Percentiles rank a stretch among this genome's conserved stretches.
Conservation (phyloP, 108 stramenopile genomes). For the Chaetoceros tenuissimus region DNA sequence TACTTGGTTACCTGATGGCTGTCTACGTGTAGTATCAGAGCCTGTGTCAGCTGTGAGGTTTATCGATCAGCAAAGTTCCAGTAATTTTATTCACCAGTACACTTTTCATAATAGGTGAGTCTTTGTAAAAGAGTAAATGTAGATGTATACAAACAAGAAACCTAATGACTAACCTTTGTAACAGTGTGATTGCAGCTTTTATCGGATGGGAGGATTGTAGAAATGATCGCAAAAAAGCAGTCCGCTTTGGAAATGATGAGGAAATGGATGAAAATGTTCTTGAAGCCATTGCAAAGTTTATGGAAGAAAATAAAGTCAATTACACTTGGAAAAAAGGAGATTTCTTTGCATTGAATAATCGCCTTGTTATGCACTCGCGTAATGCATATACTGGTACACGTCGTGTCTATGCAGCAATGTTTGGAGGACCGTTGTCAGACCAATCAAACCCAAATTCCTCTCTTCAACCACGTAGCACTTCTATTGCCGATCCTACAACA, state of each 20-base stretch:
- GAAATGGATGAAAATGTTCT: slow-evolving; percentile 43
- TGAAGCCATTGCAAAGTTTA: slow-evolving; percentile 48
- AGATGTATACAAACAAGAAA: too few relatives aligned
- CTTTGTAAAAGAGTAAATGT: too few relatives aligned
- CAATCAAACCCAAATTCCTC: not conserved
- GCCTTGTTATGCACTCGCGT: slow-evolving; percentile 74
- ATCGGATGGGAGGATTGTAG: slow-evolving; percentile 69
- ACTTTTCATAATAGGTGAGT: slow-evolving; percentile 53
- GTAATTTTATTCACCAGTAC: slow-evolving; percentile 39
- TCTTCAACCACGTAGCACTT: not conserved
- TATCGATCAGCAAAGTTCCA: slow-evolving; percentile 37
- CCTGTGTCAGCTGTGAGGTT: slow-evolving; percentile 56
- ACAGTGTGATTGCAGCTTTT: slow-evolving; percentile 69
- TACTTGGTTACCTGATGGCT: slow-evolving; percentile 59
- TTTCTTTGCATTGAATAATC: slow-evolving; percentile 66
- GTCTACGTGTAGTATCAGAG: slow-evolving; percentile 49
- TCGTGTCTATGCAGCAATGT: slow-evolving; percentile 48
- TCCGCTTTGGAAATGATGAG: slow-evolving; percentile 62
- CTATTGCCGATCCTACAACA: slow-evolving; percentile 35
- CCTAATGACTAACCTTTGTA: too few relatives aligned
- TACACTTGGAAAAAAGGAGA: slow-evolving; percentile 71
- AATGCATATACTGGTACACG: slow-evolving; percentile 52
- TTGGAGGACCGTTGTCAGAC: slow-evolving; percentile 22
- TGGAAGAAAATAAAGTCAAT: slow-evolving; percentile 53
- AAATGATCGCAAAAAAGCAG: slow-evolving; percentile 62